Evolutionary conservation across 306 rosid species (phyloP), one percentile per base, ranked within the genome.

Genomic region (Prunus armeniaca): DNA sequence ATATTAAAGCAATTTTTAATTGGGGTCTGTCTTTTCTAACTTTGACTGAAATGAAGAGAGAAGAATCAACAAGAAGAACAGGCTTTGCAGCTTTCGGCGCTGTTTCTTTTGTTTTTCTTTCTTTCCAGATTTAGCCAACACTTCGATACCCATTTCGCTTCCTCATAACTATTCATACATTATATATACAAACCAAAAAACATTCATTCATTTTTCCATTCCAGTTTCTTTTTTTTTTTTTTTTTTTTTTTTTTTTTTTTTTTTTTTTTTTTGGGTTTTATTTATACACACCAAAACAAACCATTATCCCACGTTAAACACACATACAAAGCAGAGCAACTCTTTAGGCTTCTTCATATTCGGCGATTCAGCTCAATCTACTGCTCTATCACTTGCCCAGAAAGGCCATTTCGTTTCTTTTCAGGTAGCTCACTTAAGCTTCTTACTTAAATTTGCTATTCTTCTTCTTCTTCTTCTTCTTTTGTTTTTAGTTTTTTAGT

Each of bases 51-150:
- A 87, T 65, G 85, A 76, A 80, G 12, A 52, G 15, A 51, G 34
- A 65, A 73, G 77, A 45, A 72, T 34, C 76, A 20, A 22, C n/a
- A 28, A 30, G 19, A 13, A 63, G 22, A 46, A 9, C 50, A 60
- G 74, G 77, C 86, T 77, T 10, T 68, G 85, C 91, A 88, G 87
- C 93, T 90, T 93, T 92, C 92, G 97, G 93, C 89, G 86, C 87
- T 82, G 73, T 85, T 82, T 86, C 79, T 62, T 76, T 71, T 73
- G 67, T 69, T 67, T 43, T 43, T 67, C 65, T 61, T 58, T 76
- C 49, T 18, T 67, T 72, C 78, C 81, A 76, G 82, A 74, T 81
- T 77, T 80, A 71, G 80, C 80, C 73, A 64, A 74, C 73, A 30
- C 75, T 74, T 74, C 71, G 14, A 75, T 70, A 54, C 65, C 57